These are phyloP conservation scores for Scheffersomyces stipitis DNA, from an alignment of 805 yeast genomes.

Conservation along the genomic window DNA sequence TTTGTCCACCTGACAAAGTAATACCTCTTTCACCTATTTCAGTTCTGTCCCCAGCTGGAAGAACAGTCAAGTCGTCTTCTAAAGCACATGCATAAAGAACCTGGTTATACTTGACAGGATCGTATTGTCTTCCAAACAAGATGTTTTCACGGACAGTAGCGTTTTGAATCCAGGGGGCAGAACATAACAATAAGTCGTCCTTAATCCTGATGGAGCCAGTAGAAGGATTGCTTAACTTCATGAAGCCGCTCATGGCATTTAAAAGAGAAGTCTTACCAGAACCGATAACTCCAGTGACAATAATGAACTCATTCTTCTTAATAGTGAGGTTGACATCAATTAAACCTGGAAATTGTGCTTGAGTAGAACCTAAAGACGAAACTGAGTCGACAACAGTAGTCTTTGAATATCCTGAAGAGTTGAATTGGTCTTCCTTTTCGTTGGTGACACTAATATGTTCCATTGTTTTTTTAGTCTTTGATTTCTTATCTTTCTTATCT, in stretches of 20 bases:
- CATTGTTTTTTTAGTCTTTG: conserved; percentile 7
- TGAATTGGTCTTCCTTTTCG: conserved; percentile 9
- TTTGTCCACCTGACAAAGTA: conserved; percentile 47
- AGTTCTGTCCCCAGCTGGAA: conserved; percentile 39
- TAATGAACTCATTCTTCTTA: conserved; percentile 35
- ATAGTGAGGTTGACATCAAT: conserved; percentile 30
- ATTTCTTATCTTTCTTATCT: conserved; percentile 12
- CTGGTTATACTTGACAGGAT: conserved; percentile 24
- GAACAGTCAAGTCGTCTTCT: conserved; percentile 33
- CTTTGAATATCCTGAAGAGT: neutral
- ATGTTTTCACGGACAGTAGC: conserved; percentile 42
- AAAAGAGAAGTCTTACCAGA: conserved; percentile 44
- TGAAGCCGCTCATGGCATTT: conserved; percentile 39
- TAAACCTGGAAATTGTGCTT: conserved; percentile 31
- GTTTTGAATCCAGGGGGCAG: conserved; percentile 45
- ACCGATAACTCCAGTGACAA: conserved; percentile 44
- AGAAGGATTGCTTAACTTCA: conserved; percentile 30
- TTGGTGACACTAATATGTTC: conserved; percentile 2
- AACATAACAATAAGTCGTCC: conserved; percentile 34
- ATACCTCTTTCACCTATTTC: conserved; percentile 48
- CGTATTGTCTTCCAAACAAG: conserved; percentile 34
- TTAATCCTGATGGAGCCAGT: conserved; percentile 25
- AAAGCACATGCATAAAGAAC: conserved; percentile 40
- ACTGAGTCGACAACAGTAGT: conserved; percentile 1
- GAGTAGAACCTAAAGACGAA: conserved; percentile 2